These are phyloP conservation scores for barley (Hordeum vulgare) DNA, from an alignment of 176 grass and related monocot genomes.

Conservation along the genomic window MorexV3_pseudomolecules_assembly NC_058521.1:53138016-53138515, in stretches of 20 bases:
- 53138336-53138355: not conserved
- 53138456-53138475: not conserved
- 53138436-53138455: not conserved
- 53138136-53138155: not conserved
- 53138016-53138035: not conserved
- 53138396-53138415: not conserved
- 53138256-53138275: not conserved
- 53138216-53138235: not conserved
- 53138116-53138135: not conserved
- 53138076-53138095: not conserved
- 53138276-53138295: not conserved
- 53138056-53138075: not conserved
- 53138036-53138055: not conserved
- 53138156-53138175: not conserved
- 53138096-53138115: not conserved
- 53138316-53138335: not conserved
- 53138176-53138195: conserved; percentile 3
- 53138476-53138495: not conserved
- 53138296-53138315: not conserved
- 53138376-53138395: not conserved
- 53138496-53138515: not conserved
- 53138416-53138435: not conserved
- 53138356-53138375: not conserved
- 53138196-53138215: not conserved
- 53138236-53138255: not conserved